Base-by-base conservation (phyloP, 768 basidiomycete genomes). In the Boletus subparvulus region DNA sequence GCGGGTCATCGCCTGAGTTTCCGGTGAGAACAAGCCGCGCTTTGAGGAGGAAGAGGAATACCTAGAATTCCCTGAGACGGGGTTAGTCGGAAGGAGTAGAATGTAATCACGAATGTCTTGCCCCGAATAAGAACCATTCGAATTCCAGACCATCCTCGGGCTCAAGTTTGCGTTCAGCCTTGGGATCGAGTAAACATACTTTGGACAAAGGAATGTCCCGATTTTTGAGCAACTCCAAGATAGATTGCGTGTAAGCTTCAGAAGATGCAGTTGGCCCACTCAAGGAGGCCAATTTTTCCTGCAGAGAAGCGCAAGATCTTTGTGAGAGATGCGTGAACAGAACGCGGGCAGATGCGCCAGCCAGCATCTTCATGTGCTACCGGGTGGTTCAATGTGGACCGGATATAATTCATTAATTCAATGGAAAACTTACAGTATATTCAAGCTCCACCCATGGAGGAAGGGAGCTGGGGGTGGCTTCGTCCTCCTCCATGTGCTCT, bases 401-500 rank as follows among this genome's bases (percentile, higher is more conserved):
- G 9, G 36, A 30, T 9, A 4, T 41, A 12, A 41, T 13, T 6
- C 9, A 9, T 47, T n/a, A 0, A 16, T 30, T 30, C 28, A 30
- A 37, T 32, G 24, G n/a, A 13, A 5, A 36, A 75, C 81, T 58
- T 55, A 90, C 92, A 65, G 80, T 79, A 69, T 95, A 98, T 79
- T 98, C 96, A 46, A 98, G 83, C 63, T 88, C 83, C 33, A 98
- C 95, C 96, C 96, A 98, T 14, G 83, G 84, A 21, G 90, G 90
- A 41, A 92, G 81, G 4, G 88, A 79, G 61, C 81, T 83, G 1
- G 84, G 77, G 0, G 81, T 82, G 14, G 82, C 78, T 57, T 94
- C 94, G 68, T 98, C 95, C 48, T 94, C 92, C 69, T 98, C 95
- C 89, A 98, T 94, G 68, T 95, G 93, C 61, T 95, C 94, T 92